A percentile compares a stretch with the other conserved stretches of the same genome.
Conservation (phyloP, 2,329 filamentous ascomycete species). For the Fusarium austroafricanum region DNA sequence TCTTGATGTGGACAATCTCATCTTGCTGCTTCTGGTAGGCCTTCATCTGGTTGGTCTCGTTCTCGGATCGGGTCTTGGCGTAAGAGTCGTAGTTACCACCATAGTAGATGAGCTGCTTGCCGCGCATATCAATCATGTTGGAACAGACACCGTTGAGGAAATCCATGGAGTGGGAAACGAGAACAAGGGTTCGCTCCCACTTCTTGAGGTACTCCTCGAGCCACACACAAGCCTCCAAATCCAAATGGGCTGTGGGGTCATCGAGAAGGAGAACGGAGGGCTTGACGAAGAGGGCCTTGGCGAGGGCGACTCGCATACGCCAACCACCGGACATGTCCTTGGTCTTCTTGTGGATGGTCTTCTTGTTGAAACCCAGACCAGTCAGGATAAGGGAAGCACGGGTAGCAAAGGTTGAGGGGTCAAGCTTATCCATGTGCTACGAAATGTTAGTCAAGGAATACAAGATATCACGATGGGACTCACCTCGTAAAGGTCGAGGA, state of each 20-base stretch:
- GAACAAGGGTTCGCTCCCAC: constrained; percentile 96
- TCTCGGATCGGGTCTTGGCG: constrained; percentile 91
- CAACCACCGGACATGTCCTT: constrained; percentile 99
- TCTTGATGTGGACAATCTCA: constrained; percentile 99
- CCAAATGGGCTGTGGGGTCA: constrained; percentile 98
- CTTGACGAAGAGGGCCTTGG: constrained; percentile 98
- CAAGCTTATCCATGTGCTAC: constrained; percentile 98
- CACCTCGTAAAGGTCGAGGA: constrained; percentile 97
- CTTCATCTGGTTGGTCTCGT: constrained; percentile 99
- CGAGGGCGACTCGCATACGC: constrained; percentile 99
- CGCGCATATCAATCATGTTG: constrained; percentile 98
- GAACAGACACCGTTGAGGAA: constrained; percentile 99
- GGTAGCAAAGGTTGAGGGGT: constrained; percentile 95
- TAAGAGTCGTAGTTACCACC: constrained; percentile 99
- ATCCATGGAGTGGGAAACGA: constrained; percentile 98
- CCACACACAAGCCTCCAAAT: constrained; percentile 99
- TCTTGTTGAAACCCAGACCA: constrained; percentile 99
- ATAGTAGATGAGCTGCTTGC: constrained; percentile 91
- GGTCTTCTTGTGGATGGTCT: constrained; percentile 98
- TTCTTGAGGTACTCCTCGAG: constrained; percentile 99
- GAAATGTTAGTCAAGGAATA: constrained; percentile 33
- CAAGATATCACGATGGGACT: constrained; percentile 48
- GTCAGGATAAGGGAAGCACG: constrained; percentile 96
- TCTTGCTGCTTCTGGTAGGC: constrained; percentile 99
- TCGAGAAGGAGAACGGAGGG: constrained; percentile 95